Base-by-base conservation (phyloP, 78 protist genomes). In the Acrasis kona region DNA sequence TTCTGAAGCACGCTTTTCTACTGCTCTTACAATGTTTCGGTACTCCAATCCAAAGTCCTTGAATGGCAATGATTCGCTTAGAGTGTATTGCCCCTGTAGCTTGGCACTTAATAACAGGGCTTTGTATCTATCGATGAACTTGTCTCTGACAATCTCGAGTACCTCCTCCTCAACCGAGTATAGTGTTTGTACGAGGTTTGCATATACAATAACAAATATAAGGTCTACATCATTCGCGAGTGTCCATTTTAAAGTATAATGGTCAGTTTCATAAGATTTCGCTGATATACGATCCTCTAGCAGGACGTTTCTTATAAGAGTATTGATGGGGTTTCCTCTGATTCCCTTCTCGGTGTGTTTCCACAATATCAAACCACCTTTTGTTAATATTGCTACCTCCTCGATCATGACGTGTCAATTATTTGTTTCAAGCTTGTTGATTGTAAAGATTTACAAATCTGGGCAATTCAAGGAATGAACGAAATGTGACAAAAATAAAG, bases 181-280 rank as follows among this genome's bases (percentile, higher is more conserved):
- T 5, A 2, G 4, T 8, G 72, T 10, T 8, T 2, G 5, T 10
- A 78, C 74, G 39, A 41, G 0, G 8, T 34, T 57, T 41, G 41
- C 79, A 50, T 78, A 69, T 30, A 77, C 83, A 0, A 65, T 79
- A 10, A 79, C 81, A 37, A 80, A 74, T 29, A 85, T 57, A 39
- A 85, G 80, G 8, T 68, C 85, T 29, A 35, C 36, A 29, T 85
- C 78, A 41, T 85, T 85, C 30, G 34, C 78, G 12, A 85, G 57
- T 28, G n/a, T 10, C 89, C 89, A 85, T 9, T 74, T 35, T 31
- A 79, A 2, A 35, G 6, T 39, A 50, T 75, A 68, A 6, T 2
- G 1, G 41, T 66, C 89, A 1, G 7, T 10, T 10, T 10, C 61
- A 68, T 3, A 36, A 12, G 5, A 1, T 5, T 31, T 36, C 10